Percentiles rank a stretch among this genome's conserved stretches.
These are phyloP conservation scores for Eucalyptus microcorys DNA, from an alignment of 345 rosid genomes.

Conservation along the genomic window DNA sequence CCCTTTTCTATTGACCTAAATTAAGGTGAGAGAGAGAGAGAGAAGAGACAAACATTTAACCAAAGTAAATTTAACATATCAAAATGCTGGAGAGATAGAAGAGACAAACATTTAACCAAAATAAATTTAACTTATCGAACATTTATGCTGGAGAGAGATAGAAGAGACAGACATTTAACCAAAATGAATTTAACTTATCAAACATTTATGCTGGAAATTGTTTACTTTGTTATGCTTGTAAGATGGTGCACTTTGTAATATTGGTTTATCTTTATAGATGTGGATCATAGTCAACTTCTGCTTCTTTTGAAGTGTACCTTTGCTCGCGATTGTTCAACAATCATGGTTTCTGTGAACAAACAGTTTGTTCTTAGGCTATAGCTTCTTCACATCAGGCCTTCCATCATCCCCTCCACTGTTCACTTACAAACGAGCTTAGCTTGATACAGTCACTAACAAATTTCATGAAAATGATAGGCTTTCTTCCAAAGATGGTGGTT, in stretches of 20 bases:
- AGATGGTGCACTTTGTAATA: background rate
- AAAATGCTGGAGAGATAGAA: too few relatives aligned
- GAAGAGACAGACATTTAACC: background rate
- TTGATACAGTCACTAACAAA: background rate
- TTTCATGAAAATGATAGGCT: constrained; percentile 22
- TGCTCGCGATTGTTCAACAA: background rate
- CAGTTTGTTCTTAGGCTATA: background rate
- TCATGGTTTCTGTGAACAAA: background rate
- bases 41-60: too few relatives aligned
- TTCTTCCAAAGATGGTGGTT: constrained; percentile 88
- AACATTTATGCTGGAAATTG: background rate
- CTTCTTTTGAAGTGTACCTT: background rate
- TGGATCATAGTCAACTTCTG: background rate
- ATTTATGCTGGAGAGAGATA: background rate
- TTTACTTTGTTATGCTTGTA: background rate
- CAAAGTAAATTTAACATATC: too few relatives aligned
- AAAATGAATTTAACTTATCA: background rate
- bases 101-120: too few relatives aligned
- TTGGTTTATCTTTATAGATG: background rate
- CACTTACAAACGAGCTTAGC: background rate
- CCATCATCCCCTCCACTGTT: background rate
- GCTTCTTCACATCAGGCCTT: background rate
- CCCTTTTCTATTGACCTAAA: background rate
- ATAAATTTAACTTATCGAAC: too few relatives aligned
- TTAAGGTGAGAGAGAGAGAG: background rate